Evolutionary conservation across 2,329 filamentous ascomycete genomes (phyloP), one percentile per base, ranked within the genome.

Genomic region (Whalleya microplaca): DNA sequence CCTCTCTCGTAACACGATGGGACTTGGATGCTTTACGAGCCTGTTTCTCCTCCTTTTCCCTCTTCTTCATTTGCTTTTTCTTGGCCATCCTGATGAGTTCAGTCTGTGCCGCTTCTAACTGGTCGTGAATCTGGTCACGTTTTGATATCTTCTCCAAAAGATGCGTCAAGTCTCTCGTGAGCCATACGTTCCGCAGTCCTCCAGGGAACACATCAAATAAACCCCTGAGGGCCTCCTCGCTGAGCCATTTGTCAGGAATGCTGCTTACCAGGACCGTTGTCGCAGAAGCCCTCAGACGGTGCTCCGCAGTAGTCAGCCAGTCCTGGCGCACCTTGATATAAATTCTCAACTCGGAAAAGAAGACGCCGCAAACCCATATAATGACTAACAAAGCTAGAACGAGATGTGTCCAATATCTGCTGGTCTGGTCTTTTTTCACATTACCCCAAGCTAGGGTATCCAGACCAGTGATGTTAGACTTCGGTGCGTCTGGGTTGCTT

Each of bases 151-250:
- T 98, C 59, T 93, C 89, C 45, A 91, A 83, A 10, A 99, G 82
- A 8, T 88, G 83, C 43, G 93, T 91, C 64, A 92, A 88, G 69
- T 99, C 91, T 59, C 94, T 85, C 57, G 97, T 99, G 66, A 99
- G 87, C 93, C 94, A 99, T 45, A 99, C 90, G 65, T 98, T 98
- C 57, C 91, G 86, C 69, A 99, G 89, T 27, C 95, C 95, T 19
- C 95, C 95, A 0, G 95, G 95, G 66, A 97, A 98, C 1, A 98
- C 93, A 71, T 99, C 95, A 68, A 96, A 99, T 0, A 99, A 80
- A 0, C 89, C 89, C 55, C 86, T 83, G 3, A 99, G 81, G 0
- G 91, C 91, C 44, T 96, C 87, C 47, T 91, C 84, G 2, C 84
- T 92, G 7, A 96, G 84, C 95, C 95, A 99, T 69, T 96, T 96